A percentile compares a stretch with the other conserved stretches of the same genome.
Evolutionary conservation across 257 asterid genomes (phyloP).

Genomic region (Misopates orontium): DNA sequence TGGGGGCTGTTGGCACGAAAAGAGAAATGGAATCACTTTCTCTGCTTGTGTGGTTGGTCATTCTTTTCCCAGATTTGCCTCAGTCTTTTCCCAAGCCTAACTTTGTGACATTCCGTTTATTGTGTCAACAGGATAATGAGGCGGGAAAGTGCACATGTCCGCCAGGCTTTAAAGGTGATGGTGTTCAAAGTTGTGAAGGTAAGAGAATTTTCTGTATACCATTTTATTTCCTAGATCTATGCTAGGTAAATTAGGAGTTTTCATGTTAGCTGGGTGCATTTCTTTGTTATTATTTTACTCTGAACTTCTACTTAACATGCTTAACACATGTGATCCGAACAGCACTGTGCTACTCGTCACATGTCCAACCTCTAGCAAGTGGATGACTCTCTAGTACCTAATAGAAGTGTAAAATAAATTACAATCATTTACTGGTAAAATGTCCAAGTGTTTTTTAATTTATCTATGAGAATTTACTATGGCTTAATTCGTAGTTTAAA

Average conservation of each 20-base stretch:
- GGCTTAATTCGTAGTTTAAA: neutral
- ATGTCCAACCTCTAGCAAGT: too few relatives aligned
- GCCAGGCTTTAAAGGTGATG: slow-evolving; percentile 81
- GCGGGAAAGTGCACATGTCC: slow-evolving; percentile 83
- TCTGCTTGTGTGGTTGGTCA: slow-evolving; percentile 87
- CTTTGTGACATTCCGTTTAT: slow-evolving; percentile 6
- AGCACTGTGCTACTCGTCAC: too few relatives aligned
- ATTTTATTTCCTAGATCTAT: neutral
- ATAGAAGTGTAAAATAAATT: too few relatives aligned
- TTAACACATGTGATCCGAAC: neutral
- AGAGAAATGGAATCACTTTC: slow-evolving; percentile 52
- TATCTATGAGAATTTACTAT: too few relatives aligned
- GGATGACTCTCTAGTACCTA: too few relatives aligned
- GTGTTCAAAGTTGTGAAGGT: slow-evolving; percentile 85
- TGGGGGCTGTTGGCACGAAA: slow-evolving; percentile 95
- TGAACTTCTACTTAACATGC: neutral
- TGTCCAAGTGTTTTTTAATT: too few relatives aligned
- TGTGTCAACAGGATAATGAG: slow-evolving; percentile 52
- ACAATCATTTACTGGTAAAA: too few relatives aligned
- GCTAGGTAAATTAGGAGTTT: neutral
- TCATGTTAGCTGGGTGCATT: neutral
- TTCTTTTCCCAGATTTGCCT: slow-evolving; percentile 14
- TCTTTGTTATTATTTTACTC: neutral
- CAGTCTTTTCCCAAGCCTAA: slow-evolving; percentile 16
- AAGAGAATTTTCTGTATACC: slow-evolving; percentile 16